These are phyloP conservation scores for Phalaenopsis equestris DNA, from an alignment of 106 monocot species.

Conservation along the genomic window DNA sequence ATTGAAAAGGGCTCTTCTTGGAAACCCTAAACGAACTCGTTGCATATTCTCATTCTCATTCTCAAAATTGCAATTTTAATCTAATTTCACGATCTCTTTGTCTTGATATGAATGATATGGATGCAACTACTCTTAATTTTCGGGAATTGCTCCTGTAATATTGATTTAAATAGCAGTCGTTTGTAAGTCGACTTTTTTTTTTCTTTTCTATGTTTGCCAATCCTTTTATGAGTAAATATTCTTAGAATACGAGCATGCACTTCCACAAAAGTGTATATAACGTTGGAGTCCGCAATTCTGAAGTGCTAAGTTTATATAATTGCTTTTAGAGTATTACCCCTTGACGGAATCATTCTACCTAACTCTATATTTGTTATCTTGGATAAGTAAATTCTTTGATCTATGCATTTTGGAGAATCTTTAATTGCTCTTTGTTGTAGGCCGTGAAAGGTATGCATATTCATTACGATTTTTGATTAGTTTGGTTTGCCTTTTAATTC, in stretches of 20 bases:
- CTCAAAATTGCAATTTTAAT: background rate
- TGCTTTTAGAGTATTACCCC: background rate
- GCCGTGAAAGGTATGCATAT: background rate
- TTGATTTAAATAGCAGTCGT: background rate
- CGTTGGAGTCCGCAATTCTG: background rate
- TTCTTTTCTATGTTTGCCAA: background rate
- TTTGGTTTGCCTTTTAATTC: background rate
- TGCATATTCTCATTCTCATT: background rate
- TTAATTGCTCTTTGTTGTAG: background rate
- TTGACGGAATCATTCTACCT: too few relatives aligned
- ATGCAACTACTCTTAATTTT: background rate
- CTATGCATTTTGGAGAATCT: background rate
- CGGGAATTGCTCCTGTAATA: too few relatives aligned
- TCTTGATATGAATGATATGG: background rate
- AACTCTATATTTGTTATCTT: background rate
- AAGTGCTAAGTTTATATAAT: background rate
- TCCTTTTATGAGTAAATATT: background rate
- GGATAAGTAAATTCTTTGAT: background rate
- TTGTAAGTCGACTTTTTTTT: background rate
- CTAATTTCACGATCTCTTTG: background rate
- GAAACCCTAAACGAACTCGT: background rate
- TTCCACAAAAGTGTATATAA: background rate
- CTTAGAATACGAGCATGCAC: background rate
- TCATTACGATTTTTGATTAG: background rate
- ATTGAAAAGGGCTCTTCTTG: background rate